Evolutionary conservation across 2,329 filamentous ascomycete genomes (phyloP), one percentile per base, ranked within the genome.

Genomic region (Myriangium duriaei): DNA sequence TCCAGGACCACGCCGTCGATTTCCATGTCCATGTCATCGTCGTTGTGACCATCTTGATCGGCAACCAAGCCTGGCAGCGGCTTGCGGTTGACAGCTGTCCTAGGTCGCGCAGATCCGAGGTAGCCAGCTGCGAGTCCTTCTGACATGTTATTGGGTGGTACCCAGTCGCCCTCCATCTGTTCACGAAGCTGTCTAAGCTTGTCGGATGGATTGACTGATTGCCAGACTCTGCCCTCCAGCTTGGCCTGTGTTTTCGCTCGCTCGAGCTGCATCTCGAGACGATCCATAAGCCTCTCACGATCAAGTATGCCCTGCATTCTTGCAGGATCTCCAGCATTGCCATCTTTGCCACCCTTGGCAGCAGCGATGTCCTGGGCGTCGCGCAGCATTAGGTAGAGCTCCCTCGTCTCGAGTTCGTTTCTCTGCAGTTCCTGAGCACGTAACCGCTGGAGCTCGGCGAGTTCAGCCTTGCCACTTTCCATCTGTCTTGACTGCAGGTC

Each of bases 231-330:
- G 48, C 91, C 91, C 60, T 96, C 91, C 19, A 98, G 74, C 61
- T 95, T 95, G 62, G 85, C 94, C 56, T 96, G 87, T 1, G 91
- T 96, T 72, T 96, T 96, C 47, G 94, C 88, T 46, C 91, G 72
- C 64, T 96, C 88, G 30, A 98, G 75, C 61, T 96, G 91, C 68
- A 84, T 92, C 59, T 94, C 87, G 41, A 98, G 71, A 37, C 87
- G 79, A 55, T 86, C 83, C 81, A 98, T 92, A 48, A 98, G 76
- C 53, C 73, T 78, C 53, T 95, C 84, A 16, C 91, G 81, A 56
- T 96, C 87, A 47, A 98, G 68, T 44, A 98, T 96, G 45, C 91
- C 91, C 56, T 86, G 77, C 79, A 88, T 85, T 39, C 79, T 80
- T 18, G 74, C 67, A 15, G 83, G 76, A 54, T 91, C 81, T n/a